Evolutionary conservation across 2,329 filamentous ascomycete genomes (phyloP), one percentile per base, ranked within the genome.

Genomic region (Venturia aucupariae): DNA sequence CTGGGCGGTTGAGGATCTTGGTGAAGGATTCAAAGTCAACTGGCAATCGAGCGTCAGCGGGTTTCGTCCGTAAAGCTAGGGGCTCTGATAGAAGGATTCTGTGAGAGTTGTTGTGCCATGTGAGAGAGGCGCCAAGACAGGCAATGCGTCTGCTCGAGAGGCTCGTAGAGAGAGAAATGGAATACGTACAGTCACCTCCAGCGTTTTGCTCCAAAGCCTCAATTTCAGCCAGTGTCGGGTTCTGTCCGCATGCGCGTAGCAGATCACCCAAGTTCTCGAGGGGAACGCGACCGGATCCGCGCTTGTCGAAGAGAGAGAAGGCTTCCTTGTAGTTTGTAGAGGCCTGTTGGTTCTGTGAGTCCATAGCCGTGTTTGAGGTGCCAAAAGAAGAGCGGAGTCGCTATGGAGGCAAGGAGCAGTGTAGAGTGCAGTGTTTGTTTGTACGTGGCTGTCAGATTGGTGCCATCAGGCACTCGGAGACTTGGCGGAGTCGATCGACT

Each of bases 291-390:
- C 93, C 92, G 75, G 90, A 96, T 75, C 94, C 94, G 78, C 94
- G 93, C 87, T 97, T 97, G 84, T 99, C 94, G 83, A 97, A 99
- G 77, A 99, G 90, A 73, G 92, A 92, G 80, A 99, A 99, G 71
- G 94, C 94, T 88, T 99, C 94, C 84, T 97, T 97, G 90, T 97
- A 99, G 88, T 99, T 97, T 81, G 93, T 97, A 67, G 85, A 86
- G 75, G 85, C 83, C 85, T 87, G 84, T 63, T 66, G 66, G 60
- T 65, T 22, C 15, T 67, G 55, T 65, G 67, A 67, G 67, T 67
- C 64, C 55, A 65, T 51, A 59, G 64, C 64, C 27, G 22, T 42
- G 11, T 38, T 39, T n/a, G 39, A 32, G 6, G n/a, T 5, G 15
- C 39, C 27, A 46, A 19, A 27, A n/a, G 17, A 48, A 62, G 24